phyloP scores from a whole-genome alignment of 1,284 basidiomycete species.

The Phellinidium pouzarii region DNA sequence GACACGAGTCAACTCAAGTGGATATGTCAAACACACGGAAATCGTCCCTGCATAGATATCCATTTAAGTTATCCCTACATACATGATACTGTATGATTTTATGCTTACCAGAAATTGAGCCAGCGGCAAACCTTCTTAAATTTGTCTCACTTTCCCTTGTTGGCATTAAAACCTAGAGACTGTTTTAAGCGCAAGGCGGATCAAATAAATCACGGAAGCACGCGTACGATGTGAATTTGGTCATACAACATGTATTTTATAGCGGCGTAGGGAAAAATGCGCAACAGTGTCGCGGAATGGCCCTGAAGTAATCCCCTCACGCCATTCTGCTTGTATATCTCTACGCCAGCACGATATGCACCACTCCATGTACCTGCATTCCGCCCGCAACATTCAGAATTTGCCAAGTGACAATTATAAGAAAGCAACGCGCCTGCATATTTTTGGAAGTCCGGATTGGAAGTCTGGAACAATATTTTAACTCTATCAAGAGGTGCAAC shows the following conservation, averaged over 20 bases:
- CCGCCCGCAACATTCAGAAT: neutral
- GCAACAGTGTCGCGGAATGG: constrained; percentile 83
- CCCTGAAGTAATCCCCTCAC: constrained; percentile 86
- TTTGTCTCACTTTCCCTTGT: constrained; percentile 76
- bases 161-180: constrained; percentile 69
- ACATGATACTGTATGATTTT: constrained; percentile 6
- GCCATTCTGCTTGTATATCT: constrained; percentile 75
- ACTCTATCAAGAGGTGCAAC: constrained; percentile 97
- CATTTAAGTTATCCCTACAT: neutral
- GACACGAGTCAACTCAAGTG: constrained; percentile 91
- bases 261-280: constrained; percentile 92
- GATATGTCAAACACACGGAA: constrained; percentile 91
- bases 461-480: constrained; percentile 98
- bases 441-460: constrained; percentile 90
- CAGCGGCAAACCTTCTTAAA: constrained; percentile 78
- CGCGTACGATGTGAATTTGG: constrained; percentile 66
- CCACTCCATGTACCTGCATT: constrained; percentile 75
- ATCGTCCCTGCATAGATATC: constrained; percentile 56
- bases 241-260: constrained; percentile 99
- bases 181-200: neutral
- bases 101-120: constrained; percentile 74
- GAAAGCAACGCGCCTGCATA: constrained; percentile 66
- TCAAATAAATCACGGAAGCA: neutral
- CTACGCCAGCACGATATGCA: constrained; percentile 72
- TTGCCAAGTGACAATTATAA: neutral